Evolutionary conservation across 495 filamentous ascomycete genomes (phyloP), one percentile per base, ranked within the genome.

Genomic region (Talaromyces borbonicus): DNA sequence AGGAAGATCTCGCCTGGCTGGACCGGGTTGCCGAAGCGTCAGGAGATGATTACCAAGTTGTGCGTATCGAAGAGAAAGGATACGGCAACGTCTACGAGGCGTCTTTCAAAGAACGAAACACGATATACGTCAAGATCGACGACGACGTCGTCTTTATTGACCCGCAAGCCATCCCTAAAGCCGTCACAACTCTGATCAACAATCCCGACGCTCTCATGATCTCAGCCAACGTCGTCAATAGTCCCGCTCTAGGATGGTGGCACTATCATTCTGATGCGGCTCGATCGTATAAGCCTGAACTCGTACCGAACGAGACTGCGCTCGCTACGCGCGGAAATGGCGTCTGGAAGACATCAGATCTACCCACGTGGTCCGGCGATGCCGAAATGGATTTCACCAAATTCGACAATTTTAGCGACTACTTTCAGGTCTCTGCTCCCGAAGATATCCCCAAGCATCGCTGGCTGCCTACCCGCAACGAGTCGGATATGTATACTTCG

Each of bases 101-200:
- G 0, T 50, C 54, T 2, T 54, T 58, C 8, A 56, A 65, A 35
- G 51, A 52, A 41, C 29, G 60, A 12, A 36, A 60, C 33, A 56
- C 60, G 11, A 65, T 69, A 11, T 69, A 67, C 41, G 54, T 69
- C 49, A 69, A 69, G 51, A 66, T 69, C 15, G 66, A 69, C 45
- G 66, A 69, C 46, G 66, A 69, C 48, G 62, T 69, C 35, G 61
- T 66, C 23, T 69, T 57, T 47, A 57, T 69, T 26, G 65, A 67
- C 5, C 62, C 66, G 26, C 54, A 60, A 32, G 54, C 66, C 31
- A 66, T 69, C 16, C 58, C 66, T 2, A 54, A 56, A 35, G 31
- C 69, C 2, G 59, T 69, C n/a, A 56, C 60, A n/a, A 62, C 62
- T 9, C 47, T 61, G n/a, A 51, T 61, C 35, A 56, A 55, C 8